These are phyloP conservation scores for Hawksworthiomyces lignivorus DNA, from an alignment of 2,329 filamentous ascomycete genomes.

Conservation along the genomic window DNA sequence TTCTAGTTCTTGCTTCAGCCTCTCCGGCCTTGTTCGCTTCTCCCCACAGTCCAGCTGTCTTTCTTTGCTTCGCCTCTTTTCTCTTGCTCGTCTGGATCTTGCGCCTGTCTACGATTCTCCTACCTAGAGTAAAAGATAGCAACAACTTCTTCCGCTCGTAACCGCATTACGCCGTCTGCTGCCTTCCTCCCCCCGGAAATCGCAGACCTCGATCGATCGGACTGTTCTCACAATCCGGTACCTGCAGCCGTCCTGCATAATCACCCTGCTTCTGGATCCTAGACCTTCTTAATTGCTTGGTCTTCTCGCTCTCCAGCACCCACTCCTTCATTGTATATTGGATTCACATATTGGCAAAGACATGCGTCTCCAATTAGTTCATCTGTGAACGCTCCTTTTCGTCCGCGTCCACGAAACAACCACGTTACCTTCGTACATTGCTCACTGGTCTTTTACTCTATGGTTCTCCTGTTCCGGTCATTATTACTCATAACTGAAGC, in stretches of 20 bases:
- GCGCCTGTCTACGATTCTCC: too few relatives aligned
- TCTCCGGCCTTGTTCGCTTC: background rate
- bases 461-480: slow-evolving; percentile 9
- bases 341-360: slow-evolving; percentile 1
- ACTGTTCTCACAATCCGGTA: slow-evolving; percentile 12
- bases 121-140: too few relatives aligned
- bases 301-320: background rate
- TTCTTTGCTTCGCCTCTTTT: slow-evolving; percentile 2
- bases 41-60: background rate
- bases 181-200: background rate
- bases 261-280: slow-evolving; percentile 4
- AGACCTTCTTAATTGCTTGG: background rate
- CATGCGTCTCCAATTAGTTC: slow-evolving; percentile 7
- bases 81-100: too few relatives aligned
- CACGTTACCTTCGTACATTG: slow-evolving; percentile 5
- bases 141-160: too few relatives aligned
- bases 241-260: slow-evolving; percentile 17
- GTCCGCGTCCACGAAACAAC: slow-evolving; percentile 12
- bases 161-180: background rate
- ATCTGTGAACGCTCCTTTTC: slow-evolving; percentile 13
- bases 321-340: background rate
- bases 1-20: background rate
- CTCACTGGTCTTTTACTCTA: slow-evolving; percentile 9
- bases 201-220: slow-evolving; percentile 4
- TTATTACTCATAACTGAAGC: slow-evolving; percentile 7